Conservation (phyloP, 495 filamentous ascomycete species). For the Bryoglossum gracile region DNA sequence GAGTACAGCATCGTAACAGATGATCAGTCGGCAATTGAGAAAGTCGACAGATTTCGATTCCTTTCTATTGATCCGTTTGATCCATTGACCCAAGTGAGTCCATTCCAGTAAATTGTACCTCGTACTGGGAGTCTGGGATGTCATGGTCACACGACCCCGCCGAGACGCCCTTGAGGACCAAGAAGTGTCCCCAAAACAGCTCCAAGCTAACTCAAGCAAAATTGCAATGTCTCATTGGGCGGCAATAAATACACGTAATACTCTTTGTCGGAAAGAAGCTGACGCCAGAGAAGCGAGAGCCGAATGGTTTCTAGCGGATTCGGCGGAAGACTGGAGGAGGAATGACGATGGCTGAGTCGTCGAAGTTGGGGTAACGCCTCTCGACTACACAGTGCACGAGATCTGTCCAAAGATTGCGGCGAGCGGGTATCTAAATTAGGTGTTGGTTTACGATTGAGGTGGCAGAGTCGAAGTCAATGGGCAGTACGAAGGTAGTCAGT, state of each 20-base stretch:
- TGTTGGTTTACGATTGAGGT: too few relatives aligned
- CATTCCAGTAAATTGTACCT: too few relatives aligned
- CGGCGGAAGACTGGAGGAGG: conserved; percentile 1
- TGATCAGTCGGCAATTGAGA: neutral
- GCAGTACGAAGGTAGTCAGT: neutral
- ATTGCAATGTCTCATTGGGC: conserved; percentile 16
- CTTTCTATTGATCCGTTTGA: neutral
- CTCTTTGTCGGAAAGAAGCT: neutral
- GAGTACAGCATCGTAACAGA: neutral
- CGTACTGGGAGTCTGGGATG: neutral
- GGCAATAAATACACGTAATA: too few relatives aligned
- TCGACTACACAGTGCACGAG: neutral
- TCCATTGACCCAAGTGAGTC: neutral
- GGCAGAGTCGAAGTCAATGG: neutral
- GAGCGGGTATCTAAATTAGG: too few relatives aligned
- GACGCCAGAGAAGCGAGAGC: neutral
- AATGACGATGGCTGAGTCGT: conserved; percentile 5
- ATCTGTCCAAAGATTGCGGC: neutral
- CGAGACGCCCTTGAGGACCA: neutral
- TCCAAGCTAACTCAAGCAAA: conserved; percentile 7
- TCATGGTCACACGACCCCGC: conserved; percentile 8
- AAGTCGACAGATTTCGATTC: conserved; percentile 8
- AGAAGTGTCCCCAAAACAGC: neutral
- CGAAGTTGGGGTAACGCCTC: conserved; percentile 1
- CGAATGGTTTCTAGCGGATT: conserved; percentile 5